These are phyloP conservation scores for Trichomonas gallinae DNA, from an alignment of 208 protist species.

Conservation along the genomic window DNA sequence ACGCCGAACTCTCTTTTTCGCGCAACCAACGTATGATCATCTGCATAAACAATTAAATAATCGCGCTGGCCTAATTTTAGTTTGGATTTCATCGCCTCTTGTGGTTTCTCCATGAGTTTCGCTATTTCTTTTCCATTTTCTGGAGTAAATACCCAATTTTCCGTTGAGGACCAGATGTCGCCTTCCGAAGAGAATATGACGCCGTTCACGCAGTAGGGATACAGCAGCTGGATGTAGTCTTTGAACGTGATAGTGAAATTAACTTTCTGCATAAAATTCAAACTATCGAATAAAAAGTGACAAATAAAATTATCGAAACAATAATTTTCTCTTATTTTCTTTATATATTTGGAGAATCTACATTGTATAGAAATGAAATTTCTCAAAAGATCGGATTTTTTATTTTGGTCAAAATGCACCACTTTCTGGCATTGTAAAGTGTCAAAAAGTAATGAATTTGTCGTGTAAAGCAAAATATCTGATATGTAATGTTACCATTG, in stretches of 20 bases:
- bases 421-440: no score
- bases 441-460: no score
- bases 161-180: not conserved
- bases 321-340: no score
- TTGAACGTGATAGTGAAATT: not conserved
- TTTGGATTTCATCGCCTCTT: not conserved
- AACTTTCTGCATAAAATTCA: not conserved
- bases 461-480: no score
- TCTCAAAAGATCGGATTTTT: no score
- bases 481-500: no score
- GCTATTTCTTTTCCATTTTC: not conserved
- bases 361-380: no score
- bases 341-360: no score
- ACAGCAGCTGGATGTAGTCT: not conserved
- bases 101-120: not conserved
- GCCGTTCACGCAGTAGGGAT: not conserved
- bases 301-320: no score
- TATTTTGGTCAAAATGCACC: no score
- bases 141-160: not conserved
- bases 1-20: not conserved
- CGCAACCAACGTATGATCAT: not conserved
- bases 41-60: conserved; percentile 19
- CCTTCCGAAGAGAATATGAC: conserved; percentile 1
- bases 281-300: no score
- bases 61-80: not conserved